phyloP scores from a whole-genome alignment of 495 filamentous ascomycete species.

The Rostrohypoxylon terebratum region DNA sequence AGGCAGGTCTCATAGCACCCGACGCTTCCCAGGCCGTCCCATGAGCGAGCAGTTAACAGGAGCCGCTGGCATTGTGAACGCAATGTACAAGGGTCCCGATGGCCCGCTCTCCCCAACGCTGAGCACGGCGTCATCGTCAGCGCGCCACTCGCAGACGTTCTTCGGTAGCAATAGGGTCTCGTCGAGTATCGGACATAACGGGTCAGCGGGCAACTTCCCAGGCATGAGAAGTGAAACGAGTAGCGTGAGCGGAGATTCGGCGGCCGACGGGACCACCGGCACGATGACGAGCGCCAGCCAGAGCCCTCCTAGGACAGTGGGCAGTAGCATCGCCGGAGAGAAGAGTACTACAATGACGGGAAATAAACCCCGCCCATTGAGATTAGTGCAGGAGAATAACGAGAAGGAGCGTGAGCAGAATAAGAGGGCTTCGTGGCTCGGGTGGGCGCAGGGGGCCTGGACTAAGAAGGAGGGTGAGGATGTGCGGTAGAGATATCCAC shows the following conservation, averaged over 20 bases:
- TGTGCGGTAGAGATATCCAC: slow-evolving; percentile 30
- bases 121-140: slow-evolving; percentile 53
- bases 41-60: slow-evolving; percentile 77
- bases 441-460: slow-evolving; percentile 61
- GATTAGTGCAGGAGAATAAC: slow-evolving; percentile 79
- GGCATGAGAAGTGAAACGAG: slow-evolving; percentile 69
- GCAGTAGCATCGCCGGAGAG: slow-evolving; percentile 63
- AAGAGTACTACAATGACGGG: slow-evolving; percentile 68
- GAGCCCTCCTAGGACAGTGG: slow-evolving; percentile 62
- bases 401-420: slow-evolving; percentile 52
- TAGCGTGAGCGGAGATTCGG: slow-evolving; percentile 71
- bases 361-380: slow-evolving; percentile 83
- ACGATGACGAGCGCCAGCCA: slow-evolving; percentile 67
- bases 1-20: slow-evolving; percentile 70
- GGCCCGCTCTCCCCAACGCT: slow-evolving; percentile 68
- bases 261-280: slow-evolving; percentile 58
- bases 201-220: slow-evolving; percentile 64
- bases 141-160: slow-evolving; percentile 59
- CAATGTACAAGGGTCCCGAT: slow-evolving; percentile 77
- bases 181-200: slow-evolving; percentile 36
- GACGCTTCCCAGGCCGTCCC: slow-evolving; percentile 64
- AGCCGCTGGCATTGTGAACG: slow-evolving; percentile 78
- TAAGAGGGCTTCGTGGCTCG: slow-evolving; percentile 69
- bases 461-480: slow-evolving; percentile 53
- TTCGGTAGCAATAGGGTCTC: slow-evolving; percentile 48